Evolutionary conservation across 2,329 filamentous ascomycete genomes (phyloP), one percentile per base, ranked within the genome.

Genomic region (Dactylellina sp.): DNA sequence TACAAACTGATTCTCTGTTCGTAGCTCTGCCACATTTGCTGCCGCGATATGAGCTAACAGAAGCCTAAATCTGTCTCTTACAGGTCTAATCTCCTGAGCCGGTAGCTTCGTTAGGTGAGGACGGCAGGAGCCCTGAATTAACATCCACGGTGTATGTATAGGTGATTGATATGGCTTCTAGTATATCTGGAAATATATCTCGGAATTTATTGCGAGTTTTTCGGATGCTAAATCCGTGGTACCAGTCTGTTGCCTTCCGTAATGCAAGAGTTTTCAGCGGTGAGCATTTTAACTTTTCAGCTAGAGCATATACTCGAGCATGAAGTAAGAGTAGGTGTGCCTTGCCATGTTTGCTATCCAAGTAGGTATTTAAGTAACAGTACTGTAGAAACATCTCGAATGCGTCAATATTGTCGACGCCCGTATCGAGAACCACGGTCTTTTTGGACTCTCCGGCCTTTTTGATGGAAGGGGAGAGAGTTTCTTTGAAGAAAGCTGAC

Each of bases 321-420:
- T 71, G 65, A 28, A 63, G 57, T 46, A 64, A 42, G 2, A 64
- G 46, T 7, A 20, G n/a, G 24, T 14, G n/a, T n/a, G 35, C 25
- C n/a, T 44, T 18, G 16, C 44, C 24, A 37, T 49, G 32, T 47
- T 47, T 46, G 20, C 42, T 40, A 16, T 60, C 42, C 22, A 60
- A 25, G 24, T 71, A 71, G 6, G 49, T 63, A 18, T 39, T 42
- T 18, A 71, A 9, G 22, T 71, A 63, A 20, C 65, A 71, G 14
- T 71, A 63, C 22, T 71, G 57, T 12, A 71, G 20, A 20, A 71
- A 71, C 28, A 50, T 59, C 12, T 63, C 22, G 20, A 71, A 63
- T 4, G 65, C 57, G 12, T 71, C 65, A 28, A 46, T 37, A 16
- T 59, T 52, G 22, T 57, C 16, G 11, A 57, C 44, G 37, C 32